Evolutionary conservation across 805 yeast species (phyloP), one percentile per base, ranked within the genome.

Genomic region (Nakazawaea ishiwadae): DNA sequence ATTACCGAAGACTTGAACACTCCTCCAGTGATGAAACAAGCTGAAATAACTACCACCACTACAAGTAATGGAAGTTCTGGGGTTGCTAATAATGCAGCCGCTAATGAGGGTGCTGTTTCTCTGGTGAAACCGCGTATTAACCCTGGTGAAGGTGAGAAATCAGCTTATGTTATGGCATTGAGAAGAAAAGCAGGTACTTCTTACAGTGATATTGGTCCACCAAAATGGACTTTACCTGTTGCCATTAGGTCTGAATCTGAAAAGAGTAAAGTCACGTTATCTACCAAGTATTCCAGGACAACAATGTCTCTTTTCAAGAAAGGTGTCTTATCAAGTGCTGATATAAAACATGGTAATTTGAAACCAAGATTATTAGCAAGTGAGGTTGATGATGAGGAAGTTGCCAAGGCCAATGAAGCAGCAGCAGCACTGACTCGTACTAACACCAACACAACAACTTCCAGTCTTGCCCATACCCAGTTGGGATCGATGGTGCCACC

Each of bases 291-390:
- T n/a, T 40, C 53, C 7, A 44, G 40, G 36, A 17, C 44, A 11
- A 42, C 45, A 24, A 41, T 50, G 7, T 21, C 47, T 3, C 24
- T 48, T 12, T 40, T 49, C 18, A 50, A 39, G 27, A 32, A 31
- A 47, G 6, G 34, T 37, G 45, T 27, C 2, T 32, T 50, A 29
- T 45, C 53, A 9, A 59, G 59, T 43, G 56, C 62, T 17, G 82
- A 77, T 42, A 63, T 78, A 54, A 79, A 77, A 52, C 84, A 79
- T 54, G 83, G 84, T 5, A 77, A 68, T 53, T 65, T 76, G 44
- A 71, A 77, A 40, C 84, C 84, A 19, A 69, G 87, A 35, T 67
- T 84, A 60, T 65, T 84, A 45, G 91, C 90, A 2, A 75, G 83
- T 18, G 93, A 84, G 56, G 80, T 84, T 28, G 90, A 81, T 47